These are phyloP conservation scores for Cephaloascus albidus DNA, from an alignment of 805 yeast species.

Conservation along the genomic window DNA sequence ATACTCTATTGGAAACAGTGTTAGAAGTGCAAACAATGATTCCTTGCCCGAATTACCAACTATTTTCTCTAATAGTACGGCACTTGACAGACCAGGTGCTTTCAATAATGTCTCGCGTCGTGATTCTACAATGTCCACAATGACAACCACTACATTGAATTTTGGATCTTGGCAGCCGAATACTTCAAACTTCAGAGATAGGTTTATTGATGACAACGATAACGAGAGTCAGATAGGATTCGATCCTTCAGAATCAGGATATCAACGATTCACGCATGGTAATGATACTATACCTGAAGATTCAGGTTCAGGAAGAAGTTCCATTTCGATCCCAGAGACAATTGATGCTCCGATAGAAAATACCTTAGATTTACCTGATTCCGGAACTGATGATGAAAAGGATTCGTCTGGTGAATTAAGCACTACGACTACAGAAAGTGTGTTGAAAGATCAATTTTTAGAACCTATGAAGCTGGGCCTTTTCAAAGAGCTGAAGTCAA, in stretches of 20 bases:
- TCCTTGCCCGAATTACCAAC: neutral
- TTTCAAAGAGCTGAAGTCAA: neutral
- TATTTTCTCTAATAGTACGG: neutral
- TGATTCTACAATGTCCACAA: slow-evolving; percentile 7
- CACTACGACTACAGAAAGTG: too few relatives aligned
- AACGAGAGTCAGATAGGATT: slow-evolving; percentile 15
- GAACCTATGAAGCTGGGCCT: neutral
- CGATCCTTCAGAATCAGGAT: slow-evolving; percentile 6
- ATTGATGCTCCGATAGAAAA: slow-evolving; percentile 27
- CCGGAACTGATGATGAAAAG: neutral
- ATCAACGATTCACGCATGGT: slow-evolving; percentile 22
- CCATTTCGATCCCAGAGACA: slow-evolving; percentile 29
- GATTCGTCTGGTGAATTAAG: neutral
- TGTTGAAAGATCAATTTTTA: neutral
- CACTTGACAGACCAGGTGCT: neutral
- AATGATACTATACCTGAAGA: slow-evolving; percentile 9
- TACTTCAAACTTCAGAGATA: slow-evolving; percentile 38
- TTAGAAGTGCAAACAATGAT: neutral
- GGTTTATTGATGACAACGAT: slow-evolving; percentile 34
- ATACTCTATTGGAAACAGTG: slow-evolving; percentile 6
- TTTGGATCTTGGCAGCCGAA: slow-evolving; percentile 55
- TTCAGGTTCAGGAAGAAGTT: slow-evolving; percentile 12
- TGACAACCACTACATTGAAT: slow-evolving; percentile 18
- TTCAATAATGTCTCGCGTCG: neutral
- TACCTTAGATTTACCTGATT: neutral